phyloP scores from a whole-genome alignment of 1,139 yeast genomes.

The Saccharomyces hybrid region DNA sequence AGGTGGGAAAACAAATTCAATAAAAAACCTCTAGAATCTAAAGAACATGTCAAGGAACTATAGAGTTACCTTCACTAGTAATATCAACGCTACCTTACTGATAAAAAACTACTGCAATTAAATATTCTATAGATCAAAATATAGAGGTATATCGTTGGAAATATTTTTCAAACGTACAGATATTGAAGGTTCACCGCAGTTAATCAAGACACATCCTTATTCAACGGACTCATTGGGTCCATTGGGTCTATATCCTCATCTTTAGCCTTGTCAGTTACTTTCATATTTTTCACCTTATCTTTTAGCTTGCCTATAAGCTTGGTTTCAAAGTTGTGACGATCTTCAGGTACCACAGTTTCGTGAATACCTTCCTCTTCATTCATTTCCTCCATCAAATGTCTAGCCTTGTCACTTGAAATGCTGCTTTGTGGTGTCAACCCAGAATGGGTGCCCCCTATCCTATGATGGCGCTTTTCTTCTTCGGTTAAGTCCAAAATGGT shows the following conservation, averaged over 20 bases:
- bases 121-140: background rate
- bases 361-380: background rate
- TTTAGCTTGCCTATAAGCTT: slow-evolving; percentile 18
- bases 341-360: slow-evolving; percentile 2
- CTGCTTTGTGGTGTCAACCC: slow-evolving; percentile 24
- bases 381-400: slow-evolving; percentile 7
- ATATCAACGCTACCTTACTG: background rate
- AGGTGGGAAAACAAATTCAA: background rate
- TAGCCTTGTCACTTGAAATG: slow-evolving; percentile 13
- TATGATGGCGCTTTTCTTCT: slow-evolving; percentile 40
- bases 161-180: background rate
- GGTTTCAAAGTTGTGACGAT: slow-evolving; percentile 16
- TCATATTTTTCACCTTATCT: slow-evolving; percentile 15
- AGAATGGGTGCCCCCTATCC: slow-evolving; percentile 21
- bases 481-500: slow-evolving; percentile 58
- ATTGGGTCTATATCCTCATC: background rate
- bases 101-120: background rate
- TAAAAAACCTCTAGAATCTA: background rate
- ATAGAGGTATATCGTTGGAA: background rate
- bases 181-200: background rate
- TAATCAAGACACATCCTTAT: background rate
- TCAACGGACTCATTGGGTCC: background rate
- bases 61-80: background rate
- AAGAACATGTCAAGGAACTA: background rate
- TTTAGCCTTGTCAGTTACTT: slow-evolving; percentile 7